Evolutionary conservation across 257 asterid genomes (phyloP).

Genomic region (Nicotiana tomentosiformis): DNA sequence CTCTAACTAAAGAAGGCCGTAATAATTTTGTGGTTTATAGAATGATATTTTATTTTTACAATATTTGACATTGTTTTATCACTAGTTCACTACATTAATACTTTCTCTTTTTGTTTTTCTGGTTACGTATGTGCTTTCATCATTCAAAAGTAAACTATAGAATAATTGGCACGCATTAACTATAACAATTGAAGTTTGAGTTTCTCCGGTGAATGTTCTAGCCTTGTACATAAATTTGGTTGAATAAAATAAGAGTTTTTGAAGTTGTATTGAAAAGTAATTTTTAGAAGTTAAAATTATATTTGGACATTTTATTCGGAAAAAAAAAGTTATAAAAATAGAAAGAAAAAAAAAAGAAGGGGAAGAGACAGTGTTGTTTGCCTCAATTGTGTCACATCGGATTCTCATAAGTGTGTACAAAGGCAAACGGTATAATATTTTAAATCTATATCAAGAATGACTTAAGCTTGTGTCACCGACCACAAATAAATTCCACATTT

Average conservation of each 20-base stretch:
- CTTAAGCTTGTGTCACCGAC: not conserved
- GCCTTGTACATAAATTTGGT: too few species aligned
- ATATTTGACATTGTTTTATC: too few species aligned
- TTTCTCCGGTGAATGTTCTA: not conserved
- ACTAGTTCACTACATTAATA: too few species aligned
- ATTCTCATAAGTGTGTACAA: not conserved
- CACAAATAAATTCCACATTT: not conserved
- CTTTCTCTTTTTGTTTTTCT: too few species aligned
- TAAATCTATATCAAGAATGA: not conserved
- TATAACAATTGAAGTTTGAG: not conserved
- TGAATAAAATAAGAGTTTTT: too few species aligned
- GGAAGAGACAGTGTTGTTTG: not conserved
- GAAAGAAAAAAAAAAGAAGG: too few species aligned
- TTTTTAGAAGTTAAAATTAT: fast-evolving
- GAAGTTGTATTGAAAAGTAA: too few species aligned
- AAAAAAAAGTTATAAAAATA: too few species aligned
- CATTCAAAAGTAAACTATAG: not conserved
- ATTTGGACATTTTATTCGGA: too few species aligned
- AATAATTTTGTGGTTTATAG: too few species aligned
- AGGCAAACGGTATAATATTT: not conserved
- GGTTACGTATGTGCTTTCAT: not conserved
- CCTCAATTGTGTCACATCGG: not conserved
- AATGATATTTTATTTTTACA: too few species aligned
- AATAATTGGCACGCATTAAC: not conserved
- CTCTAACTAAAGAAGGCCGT: too few species aligned